These are phyloP conservation scores for Berberis vulgaris DNA, from an alignment of 164 flowering plant species.

Conservation along the genomic window DNA sequence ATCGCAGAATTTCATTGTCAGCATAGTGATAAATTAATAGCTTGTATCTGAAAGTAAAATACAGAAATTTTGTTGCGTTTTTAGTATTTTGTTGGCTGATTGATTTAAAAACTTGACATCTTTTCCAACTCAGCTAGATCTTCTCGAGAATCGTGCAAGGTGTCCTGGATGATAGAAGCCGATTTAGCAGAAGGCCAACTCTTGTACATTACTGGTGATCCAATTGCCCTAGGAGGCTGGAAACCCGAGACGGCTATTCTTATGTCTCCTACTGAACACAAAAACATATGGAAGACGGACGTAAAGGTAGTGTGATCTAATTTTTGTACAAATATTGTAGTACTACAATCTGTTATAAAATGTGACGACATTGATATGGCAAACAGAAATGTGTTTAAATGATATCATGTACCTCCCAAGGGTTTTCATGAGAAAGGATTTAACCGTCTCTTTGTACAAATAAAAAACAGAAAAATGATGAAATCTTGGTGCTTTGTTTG, in stretches of 20 bases:
- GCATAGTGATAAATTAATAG: no score
- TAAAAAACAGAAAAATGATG: no score
- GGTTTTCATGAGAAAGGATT: no score
- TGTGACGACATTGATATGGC: neutral
- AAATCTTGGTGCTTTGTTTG: neutral
- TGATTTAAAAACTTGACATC: constrained; percentile 5
- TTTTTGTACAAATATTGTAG: neutral
- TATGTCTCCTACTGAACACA: constrained; percentile 42
- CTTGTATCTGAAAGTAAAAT: neutral
- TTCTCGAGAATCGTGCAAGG: constrained; percentile 26
- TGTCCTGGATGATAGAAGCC: constrained; percentile 54
- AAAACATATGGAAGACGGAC: constrained; percentile 57
- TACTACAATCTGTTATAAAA: neutral
- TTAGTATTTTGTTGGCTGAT: constrained; percentile 11
- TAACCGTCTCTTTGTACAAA: no score
- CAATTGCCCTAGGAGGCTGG: constrained; percentile 48
- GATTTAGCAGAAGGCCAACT: constrained; percentile 48
- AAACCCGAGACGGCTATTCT: constrained; percentile 50
- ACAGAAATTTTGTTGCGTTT: neutral
- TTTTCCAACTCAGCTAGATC: constrained; percentile 21
- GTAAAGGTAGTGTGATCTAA: constrained; percentile 29
- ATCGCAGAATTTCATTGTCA: no score
- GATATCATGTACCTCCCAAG: neutral
- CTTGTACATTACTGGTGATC: constrained; percentile 56
- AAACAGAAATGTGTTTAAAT: neutral